Base-by-base conservation (phyloP, 176 grass and related monocot species). In the Oryza coarctata region DNA sequence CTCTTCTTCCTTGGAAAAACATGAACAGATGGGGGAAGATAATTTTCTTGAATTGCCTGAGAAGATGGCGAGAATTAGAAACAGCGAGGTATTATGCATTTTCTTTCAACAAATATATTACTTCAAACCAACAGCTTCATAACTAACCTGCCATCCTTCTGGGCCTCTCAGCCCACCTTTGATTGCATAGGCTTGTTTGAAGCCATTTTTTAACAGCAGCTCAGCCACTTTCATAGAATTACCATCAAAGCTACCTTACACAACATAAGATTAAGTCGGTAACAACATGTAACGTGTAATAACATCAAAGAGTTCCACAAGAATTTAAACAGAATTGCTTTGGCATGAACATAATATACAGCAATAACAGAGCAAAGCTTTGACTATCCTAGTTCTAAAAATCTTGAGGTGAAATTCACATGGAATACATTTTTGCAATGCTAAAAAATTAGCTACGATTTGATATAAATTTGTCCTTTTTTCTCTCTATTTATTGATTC, bases 181-280 rank as follows among this genome's bases (percentile, higher is more conserved):
- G 65, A 99, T 89, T 78, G 96, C 88, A 85, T 94, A 99, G 18
- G 91, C 80, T 86, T 95, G 93, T 83, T 92, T 95, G 76, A 99
- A 95, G 80, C 96, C 96, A 78, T 92, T 99, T 35, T 94, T 91
- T 74, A 90, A 63, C 18, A 99, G 78, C 13, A 99, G 80, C 86
- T 95, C 93, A 36, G 93, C 93, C 80, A 99, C 89, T 92, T 90
- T 92, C 50, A 92, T 79, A 47, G 96, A 96, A 82, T 94, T 88
- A 83, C 62, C 96, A 85, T 94, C 96, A 81, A 99, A 99, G 91
- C 96, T 99, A 95, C 89, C 90, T 95, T 95, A 67, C 88, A 90
- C 87, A 87, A 77, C 50, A 87, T 65, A 90, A 88, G 57, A 7
- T 70, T 74, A 58, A 85, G 82, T 85, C 52, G 72, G 75, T 83